These are phyloP conservation scores for Hortiboletus campestris DNA, from an alignment of 768 basidiomycete species.

Conservation along the genomic window DNA sequence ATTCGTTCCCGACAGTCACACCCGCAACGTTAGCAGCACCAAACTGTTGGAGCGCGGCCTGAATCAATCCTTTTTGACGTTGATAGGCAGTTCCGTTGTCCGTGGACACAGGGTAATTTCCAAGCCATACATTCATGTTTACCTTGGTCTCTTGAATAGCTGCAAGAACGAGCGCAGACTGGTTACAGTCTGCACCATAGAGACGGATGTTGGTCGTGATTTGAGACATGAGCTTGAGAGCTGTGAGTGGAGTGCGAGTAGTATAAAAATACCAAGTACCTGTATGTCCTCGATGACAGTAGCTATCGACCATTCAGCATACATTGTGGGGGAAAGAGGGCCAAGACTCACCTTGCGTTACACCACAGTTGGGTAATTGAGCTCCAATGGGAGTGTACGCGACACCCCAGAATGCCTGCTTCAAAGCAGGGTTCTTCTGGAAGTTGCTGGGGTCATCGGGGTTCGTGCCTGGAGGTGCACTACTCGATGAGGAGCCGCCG, in stretches of 20 bases:
- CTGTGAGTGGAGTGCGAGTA: conserved; percentile 4
- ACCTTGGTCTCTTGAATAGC: conserved; percentile 91
- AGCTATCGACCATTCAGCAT: conserved; percentile 27
- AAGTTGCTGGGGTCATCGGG: conserved; percentile 79
- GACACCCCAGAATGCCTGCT: conserved; percentile 79
- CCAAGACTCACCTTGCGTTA: conserved; percentile 35
- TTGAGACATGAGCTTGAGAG: conserved; percentile 72
- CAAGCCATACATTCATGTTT: conserved; percentile 76
- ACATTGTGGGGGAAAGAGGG: neutral
- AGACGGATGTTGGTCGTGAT: conserved; percentile 77
- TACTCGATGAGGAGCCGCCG: conserved; percentile 16
- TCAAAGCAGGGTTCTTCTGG: conserved; percentile 61
- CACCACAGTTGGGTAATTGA: conserved; percentile 71
- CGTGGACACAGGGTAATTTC: conserved; percentile 60
- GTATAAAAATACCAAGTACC: conserved; percentile 35
- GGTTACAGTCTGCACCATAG: conserved; percentile 88
- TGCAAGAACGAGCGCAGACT: conserved; percentile 77
- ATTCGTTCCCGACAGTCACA: conserved; percentile 91
- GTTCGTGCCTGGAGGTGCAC: conserved; percentile 32
- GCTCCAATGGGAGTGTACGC: conserved; percentile 83
- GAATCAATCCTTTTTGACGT: conserved; percentile 68
- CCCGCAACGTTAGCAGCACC: conserved; percentile 76
- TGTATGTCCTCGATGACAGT: conserved; percentile 71
- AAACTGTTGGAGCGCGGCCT: conserved; percentile 69
- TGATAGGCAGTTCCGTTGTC: conserved; percentile 69